These are phyloP conservation scores for Raffaelea arxii DNA, from an alignment of 2,329 filamentous ascomycete species.

Conservation along the genomic window DNA sequence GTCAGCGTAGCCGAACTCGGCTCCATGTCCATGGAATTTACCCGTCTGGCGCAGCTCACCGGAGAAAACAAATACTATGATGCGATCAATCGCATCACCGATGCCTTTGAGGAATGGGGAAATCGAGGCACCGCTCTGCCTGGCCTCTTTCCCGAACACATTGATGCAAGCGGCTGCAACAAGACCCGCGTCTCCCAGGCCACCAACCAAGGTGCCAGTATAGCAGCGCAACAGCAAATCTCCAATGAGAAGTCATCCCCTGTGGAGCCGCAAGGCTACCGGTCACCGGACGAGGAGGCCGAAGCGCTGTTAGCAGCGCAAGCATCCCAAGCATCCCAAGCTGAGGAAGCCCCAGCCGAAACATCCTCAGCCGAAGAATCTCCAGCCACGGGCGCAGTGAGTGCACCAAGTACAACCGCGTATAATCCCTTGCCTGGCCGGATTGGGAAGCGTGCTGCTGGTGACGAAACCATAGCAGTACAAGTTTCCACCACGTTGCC, in stretches of 20 bases:
- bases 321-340: no score
- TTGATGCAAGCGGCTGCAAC: constrained; percentile 77
- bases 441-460: no score
- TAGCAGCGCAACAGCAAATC: constrained; percentile 25
- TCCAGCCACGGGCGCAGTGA: no score
- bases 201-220: constrained; percentile 19
- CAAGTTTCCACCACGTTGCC: no score
- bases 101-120: constrained; percentile 69
- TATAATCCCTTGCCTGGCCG: no score
- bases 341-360: no score
- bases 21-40: constrained; percentile 80
- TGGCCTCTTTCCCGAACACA: constrained; percentile 68
- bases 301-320: no score
- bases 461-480: no score
- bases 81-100: constrained; percentile 74
- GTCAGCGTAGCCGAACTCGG: constrained; percentile 64
- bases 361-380: no score
- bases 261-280: constrained; percentile 19
- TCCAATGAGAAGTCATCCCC: constrained; percentile 16
- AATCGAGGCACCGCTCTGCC: constrained; percentile 56
- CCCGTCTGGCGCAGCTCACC: constrained; percentile 76
- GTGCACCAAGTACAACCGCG: no score
- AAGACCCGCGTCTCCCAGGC: constrained; percentile 30
- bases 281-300: no score
- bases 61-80: constrained; percentile 79